Evolutionary conservation across 805 yeast genomes (phyloP).

Genomic region (Metahyphopichia silvanorum): DNA sequence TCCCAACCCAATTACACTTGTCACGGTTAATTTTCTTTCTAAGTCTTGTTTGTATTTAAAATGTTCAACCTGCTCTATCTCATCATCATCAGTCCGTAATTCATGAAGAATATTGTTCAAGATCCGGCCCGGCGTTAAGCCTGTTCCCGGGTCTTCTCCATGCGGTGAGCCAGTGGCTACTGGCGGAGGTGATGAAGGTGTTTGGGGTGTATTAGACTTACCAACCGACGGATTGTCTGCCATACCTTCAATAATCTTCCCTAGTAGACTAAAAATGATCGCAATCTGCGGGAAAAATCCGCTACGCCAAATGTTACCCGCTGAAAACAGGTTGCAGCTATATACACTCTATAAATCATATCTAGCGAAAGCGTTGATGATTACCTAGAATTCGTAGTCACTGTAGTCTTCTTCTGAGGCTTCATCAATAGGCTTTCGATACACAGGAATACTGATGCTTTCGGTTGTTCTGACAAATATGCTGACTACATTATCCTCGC

Average conservation of each 20-base stretch:
- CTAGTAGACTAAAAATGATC: too few species aligned
- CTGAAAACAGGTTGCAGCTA: too few species aligned
- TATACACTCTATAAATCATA: too few species aligned
- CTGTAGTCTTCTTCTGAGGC: constrained; percentile 14
- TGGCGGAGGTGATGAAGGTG: too few species aligned
- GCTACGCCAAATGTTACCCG: too few species aligned
- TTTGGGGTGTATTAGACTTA: background rate
- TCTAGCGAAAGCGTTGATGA: too few species aligned
- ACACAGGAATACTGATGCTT: constrained; percentile 63
- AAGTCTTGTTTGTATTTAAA: constrained; percentile 73
- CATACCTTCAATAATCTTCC: too few species aligned
- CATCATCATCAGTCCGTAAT: constrained; percentile 38
- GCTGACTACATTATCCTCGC: constrained; percentile 42
- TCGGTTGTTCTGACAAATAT: constrained; percentile 63
- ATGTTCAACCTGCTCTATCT: constrained; percentile 59
- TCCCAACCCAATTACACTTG: constrained; percentile 73
- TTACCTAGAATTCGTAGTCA: constrained; percentile 17
- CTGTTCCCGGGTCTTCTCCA: background rate
- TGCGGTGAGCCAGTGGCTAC: background rate
- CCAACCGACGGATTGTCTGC: background rate
- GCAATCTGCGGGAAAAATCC: background rate
- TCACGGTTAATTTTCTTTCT: constrained; percentile 62
- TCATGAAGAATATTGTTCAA: constrained; percentile 12
- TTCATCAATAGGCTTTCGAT: constrained; percentile 8
- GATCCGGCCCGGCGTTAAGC: constrained; percentile 11